Base-by-base conservation (phyloP, 176 grass and related monocot species). In the Chloris gayana region DNA sequence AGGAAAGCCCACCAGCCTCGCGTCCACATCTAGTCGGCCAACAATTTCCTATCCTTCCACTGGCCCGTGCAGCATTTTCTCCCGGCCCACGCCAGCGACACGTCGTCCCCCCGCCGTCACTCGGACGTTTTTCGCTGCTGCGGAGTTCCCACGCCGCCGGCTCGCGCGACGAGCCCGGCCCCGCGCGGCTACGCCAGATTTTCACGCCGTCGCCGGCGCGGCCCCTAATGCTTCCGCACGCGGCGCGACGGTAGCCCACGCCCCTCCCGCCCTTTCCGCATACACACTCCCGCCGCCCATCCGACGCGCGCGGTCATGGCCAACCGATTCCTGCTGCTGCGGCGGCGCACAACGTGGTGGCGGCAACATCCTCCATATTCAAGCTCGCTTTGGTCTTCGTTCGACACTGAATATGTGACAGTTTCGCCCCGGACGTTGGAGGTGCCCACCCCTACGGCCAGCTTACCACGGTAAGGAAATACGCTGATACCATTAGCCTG, bases 391-490 rank as follows among this genome's bases (percentile, higher is more conserved):
- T 41, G 0, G 10, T 29, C 12, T 4, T 17, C 78, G 13, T 58
- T 9, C 3, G 27, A 26, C 2, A 3, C 9, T 45, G 80, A 17
- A 26, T 33, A 0, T 4, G 14, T 19, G 37, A 38, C 5, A 4
- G 14, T 29, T 60, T 72, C n/a, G 13, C 27, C 3, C 4, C 33
- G 27, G 46, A 47, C 3, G 34, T 27, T 35, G 56, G 47, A 51
- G 73, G 78, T 41, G 14, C 71, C 7, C 15, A 3, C 27, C 14
- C 71, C 47, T 64, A 54, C 42, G 21, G 70, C 15, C 30, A 38
- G 68, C 49, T 79, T 80, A 38, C 80, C 59, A 15, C 50, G 30
- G 87, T 89, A 89, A 85, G 69, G 4, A 50, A 30, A 82, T 14
- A 37, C 49, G 33, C 27, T 37, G 2, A 26, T 50, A 37, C 35